A percentile compares a stretch with the other conserved stretches of the same genome.
Evolutionary conservation across 768 basidiomycete genomes (phyloP).

Genomic region (Leucocoprinus birnbaumii): DNA sequence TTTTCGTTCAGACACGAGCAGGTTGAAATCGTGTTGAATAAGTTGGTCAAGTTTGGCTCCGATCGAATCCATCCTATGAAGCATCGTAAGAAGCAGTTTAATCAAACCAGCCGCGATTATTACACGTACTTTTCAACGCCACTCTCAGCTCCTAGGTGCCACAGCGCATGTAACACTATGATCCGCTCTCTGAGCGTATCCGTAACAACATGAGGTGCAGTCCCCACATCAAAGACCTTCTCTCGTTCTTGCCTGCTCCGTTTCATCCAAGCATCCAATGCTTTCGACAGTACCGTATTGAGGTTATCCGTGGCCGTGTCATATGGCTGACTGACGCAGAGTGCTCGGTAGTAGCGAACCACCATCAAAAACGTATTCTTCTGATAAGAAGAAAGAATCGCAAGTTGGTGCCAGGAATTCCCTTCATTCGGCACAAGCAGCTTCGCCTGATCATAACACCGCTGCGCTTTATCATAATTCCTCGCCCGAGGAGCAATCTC

Average conservation of each 20-base stretch:
- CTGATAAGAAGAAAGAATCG: slow-evolving; percentile 85
- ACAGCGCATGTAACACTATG: slow-evolving; percentile 75
- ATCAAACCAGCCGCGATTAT: slow-evolving; percentile 5
- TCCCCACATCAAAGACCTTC: slow-evolving; percentile 25
- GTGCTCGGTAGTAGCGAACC: slow-evolving; percentile 86
- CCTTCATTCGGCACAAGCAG: slow-evolving; percentile 84
- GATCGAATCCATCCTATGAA: slow-evolving; percentile 45
- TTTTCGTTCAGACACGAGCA: slow-evolving; percentile 62
- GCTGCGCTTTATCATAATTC: slow-evolving; percentile 71
- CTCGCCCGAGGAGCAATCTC: slow-evolving; percentile 54
- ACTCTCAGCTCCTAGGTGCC: slow-evolving; percentile 55
- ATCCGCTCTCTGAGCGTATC: slow-evolving; percentile 71
- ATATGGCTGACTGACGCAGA: slow-evolving; percentile 85
- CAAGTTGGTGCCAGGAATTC: slow-evolving; percentile 94
- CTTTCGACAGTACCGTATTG: slow-evolving; percentile 63
- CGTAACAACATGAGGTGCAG: slow-evolving; percentile 49
- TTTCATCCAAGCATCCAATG: slow-evolving; percentile 56
- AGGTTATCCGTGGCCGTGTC: slow-evolving; percentile 87
- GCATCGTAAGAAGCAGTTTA: slow-evolving; percentile 11
- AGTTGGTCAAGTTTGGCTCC: slow-evolving; percentile 43
- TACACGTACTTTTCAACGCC: slow-evolving; percentile 56
- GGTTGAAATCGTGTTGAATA: slow-evolving; percentile 54
- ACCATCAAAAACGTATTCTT: slow-evolving; percentile 78
- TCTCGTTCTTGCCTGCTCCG: slow-evolving; percentile 38
- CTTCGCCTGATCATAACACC: slow-evolving; percentile 85